phyloP scores from a whole-genome alignment of 306 rosid species.

The Carpinus fangiana region DNA sequence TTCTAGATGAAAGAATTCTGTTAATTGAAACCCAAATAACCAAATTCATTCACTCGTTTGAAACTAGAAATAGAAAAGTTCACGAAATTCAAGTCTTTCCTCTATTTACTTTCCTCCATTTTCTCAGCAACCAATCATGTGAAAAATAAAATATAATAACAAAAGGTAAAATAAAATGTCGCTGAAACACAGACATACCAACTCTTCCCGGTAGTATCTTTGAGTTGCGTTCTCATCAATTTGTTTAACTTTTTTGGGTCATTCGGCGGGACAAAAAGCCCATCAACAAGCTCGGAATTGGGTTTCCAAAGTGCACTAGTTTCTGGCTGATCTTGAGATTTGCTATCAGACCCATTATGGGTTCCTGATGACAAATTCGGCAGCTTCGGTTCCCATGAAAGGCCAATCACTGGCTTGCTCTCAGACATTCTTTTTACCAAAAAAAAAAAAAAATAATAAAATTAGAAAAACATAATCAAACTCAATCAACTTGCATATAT shows the following conservation, averaged over 20 bases:
- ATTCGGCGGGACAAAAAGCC: constrained; percentile 75
- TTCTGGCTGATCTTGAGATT: constrained; percentile 36
- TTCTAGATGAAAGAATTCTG: neutral
- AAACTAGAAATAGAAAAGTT: constrained; percentile 3
- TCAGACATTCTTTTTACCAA: constrained; percentile 40
- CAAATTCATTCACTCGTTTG: neutral
- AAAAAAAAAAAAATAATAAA: neutral
- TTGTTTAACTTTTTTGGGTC: constrained; percentile 64
- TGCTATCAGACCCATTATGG: constrained; percentile 21
- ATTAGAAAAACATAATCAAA: neutral
- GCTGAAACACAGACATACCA: constrained; percentile 47
- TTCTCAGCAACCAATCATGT: neutral
- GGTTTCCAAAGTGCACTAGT: constrained; percentile 56
- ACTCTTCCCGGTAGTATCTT: constrained; percentile 66
- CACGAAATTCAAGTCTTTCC: neutral
- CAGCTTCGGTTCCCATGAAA: constrained; percentile 79
- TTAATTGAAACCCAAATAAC: neutral
- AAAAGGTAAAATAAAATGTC: constrained; percentile 1
- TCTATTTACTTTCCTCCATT: neutral
- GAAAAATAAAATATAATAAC: neutral
- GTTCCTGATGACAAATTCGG: constrained; percentile 39
- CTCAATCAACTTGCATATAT: neutral
- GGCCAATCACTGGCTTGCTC: constrained; percentile 54
- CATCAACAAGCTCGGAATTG: constrained; percentile 67
- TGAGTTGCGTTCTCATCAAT: constrained; percentile 57